A percentile compares a stretch with the other conserved stretches of the same genome.
Conservation (phyloP, 129 eudicot genomes). For the Centrapalus pauciflorus region DNA sequence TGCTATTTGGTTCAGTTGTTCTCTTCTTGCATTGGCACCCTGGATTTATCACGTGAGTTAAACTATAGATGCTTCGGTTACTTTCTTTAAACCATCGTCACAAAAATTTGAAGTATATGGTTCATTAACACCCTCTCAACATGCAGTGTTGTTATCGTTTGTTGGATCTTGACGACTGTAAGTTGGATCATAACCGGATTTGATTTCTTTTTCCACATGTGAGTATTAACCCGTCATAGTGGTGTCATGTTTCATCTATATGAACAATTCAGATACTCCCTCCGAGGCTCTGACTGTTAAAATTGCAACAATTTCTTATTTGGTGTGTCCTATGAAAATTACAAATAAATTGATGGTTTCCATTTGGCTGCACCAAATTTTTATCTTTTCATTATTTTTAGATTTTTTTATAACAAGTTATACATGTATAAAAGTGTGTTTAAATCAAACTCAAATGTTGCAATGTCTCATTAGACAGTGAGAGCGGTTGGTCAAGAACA, state of each 20-base stretch:
- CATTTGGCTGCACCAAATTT: background rate
- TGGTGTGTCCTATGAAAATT: too few relatives aligned
- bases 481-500: background rate
- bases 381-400: background rate
- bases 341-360: background rate
- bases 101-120: background rate
- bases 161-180: slow-evolving; percentile 59
- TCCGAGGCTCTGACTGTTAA: background rate
- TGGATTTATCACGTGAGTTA: slow-evolving; percentile 53
- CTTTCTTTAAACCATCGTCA: background rate
- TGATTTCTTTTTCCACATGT: slow-evolving; percentile 62
- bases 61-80: background rate
- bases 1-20: slow-evolving; percentile 49
- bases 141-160: slow-evolving; percentile 38
- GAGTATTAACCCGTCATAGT: slow-evolving; percentile 31
- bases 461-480: background rate
- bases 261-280: background rate
- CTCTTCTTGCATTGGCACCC: slow-evolving; percentile 57
- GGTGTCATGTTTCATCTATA: background rate
- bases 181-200: slow-evolving; percentile 67
- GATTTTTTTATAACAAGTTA: background rate
- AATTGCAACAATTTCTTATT: background rate
- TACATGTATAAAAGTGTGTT: background rate
- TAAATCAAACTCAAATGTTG: background rate
- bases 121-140: background rate